Base-by-base conservation (phyloP, 352 stramenopile genomes). In the Phytophthora fragariaefolia region DNA sequence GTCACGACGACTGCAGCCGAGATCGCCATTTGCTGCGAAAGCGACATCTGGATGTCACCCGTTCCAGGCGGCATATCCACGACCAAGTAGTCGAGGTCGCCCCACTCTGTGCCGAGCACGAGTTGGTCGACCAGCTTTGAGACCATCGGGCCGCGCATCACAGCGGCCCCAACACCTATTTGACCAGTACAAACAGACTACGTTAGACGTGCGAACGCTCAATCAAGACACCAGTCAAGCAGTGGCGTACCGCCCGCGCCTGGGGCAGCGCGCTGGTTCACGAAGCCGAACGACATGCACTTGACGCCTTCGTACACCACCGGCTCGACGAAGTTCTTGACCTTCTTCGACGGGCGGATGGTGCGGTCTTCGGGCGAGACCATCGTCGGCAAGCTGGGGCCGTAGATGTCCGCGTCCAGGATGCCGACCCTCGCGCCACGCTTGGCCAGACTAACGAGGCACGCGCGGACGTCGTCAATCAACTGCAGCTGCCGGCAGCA, bases 351-450 rank as follows among this genome's bases (percentile, higher is more conserved):
- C 58, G 82, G 80, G 8, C 87, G 83, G 24, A 97, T 79, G 0
- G 78, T 91, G 36, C 74, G 49, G 40, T 96, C 87, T 22, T 75
- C 69, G 0, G 87, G 85, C 4, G 85, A 93, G 24, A 96, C 77
- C 97, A 99, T 99, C 20, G 96, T 99, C 1, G 98, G 98, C 47
- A 99, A 77, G 59, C 90, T 98, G 8, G 98, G 98, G 18, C 98
- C 98, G 75, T 99, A 99, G 38, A 99, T 97, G 73, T 99, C 98
- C 0, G 97, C 97, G 74, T 99, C 98, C 43, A 99, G 87, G 64
- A 99, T 98, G 15, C 98, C 98, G 2, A 99, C 98, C 28, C 83
- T 89, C 22, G 88, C 92, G 12, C 97, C 97, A 49, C 79, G 80
- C 65, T 98, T 87, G 6, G 85, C 74, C 55, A 99, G 75, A 64